Conservation (phyloP, 140 eudicot genomes). For the Anethum foeniculum region DNA sequence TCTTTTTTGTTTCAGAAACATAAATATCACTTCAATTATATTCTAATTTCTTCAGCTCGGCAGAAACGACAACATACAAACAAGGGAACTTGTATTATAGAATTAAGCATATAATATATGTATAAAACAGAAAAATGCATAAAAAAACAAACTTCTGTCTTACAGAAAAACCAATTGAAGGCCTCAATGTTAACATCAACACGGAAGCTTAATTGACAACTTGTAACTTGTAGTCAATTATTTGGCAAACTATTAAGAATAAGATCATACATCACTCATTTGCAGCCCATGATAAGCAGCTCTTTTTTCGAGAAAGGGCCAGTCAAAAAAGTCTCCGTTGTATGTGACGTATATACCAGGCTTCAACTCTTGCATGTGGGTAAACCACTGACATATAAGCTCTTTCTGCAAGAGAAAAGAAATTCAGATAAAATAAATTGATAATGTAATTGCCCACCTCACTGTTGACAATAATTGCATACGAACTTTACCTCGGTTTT, state of each 20-base stretch:
- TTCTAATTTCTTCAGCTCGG: not conserved
- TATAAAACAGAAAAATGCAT: not conserved
- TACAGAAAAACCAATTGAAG: not conserved
- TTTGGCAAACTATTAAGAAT: slow-evolving; percentile 4
- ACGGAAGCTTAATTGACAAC: not conserved
- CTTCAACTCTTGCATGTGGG: slow-evolving; percentile 89
- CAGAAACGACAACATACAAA: not conserved
- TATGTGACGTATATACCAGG: slow-evolving; percentile 99
- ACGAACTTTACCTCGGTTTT: slow-evolving; percentile 68
- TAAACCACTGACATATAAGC: slow-evolving; percentile 73
- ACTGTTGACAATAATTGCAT: not conserved
- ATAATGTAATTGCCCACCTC: not conserved
- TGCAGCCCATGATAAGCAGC: slow-evolving; percentile 84
- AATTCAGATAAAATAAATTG: not conserved
- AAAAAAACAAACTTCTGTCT: not conserved
- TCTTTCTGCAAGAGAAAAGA: slow-evolving; percentile 45
- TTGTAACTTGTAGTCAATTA: not conserved
- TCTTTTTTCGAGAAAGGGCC: slow-evolving; percentile 96
- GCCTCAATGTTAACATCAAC: not conserved
- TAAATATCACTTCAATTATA: not conserved
- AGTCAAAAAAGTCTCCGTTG: slow-evolving; percentile 97
- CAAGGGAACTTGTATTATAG: not conserved
- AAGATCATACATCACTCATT: slow-evolving; percentile 67
- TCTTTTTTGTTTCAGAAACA: not conserved
- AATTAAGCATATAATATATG: not conserved